Evolutionary conservation across 768 basidiomycete species (phyloP), one percentile per base, ranked within the genome.

Genomic region (Phallus indusiatus): DNA sequence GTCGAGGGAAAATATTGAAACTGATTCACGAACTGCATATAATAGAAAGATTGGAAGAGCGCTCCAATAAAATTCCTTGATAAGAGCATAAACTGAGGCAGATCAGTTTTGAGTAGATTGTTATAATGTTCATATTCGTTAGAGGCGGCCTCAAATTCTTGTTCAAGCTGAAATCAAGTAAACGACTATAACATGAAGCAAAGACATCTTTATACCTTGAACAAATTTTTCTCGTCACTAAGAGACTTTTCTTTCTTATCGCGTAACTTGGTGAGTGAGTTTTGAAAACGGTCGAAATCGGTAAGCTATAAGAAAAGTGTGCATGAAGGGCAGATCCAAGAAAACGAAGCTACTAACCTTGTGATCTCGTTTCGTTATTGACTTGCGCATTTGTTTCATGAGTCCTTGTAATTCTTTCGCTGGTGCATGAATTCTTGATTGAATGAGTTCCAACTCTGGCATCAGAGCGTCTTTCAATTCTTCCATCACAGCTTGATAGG

Each of bases 171-270:
- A 5, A 36, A 18, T 20, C 18, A 37, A 57, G 48, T 1, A 2
- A 12, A 55, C 61, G 61, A 70, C 71, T 70, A 71, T 11, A 60
- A 57, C 60, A 8, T 28, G 20, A 14, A 3, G 35, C 46, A 36
- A 36, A 33, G 8, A 16, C 50, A 1, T 21, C 18, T 71, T 28
- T 75, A 16, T 59, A 88, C 92, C 79, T 95, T 96, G 82, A 95
- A 96, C 62, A 95, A 68, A 67, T 94, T 91, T 81, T 97, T 96
- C 78, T 98, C 95, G 66, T 98, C 95, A 65, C 76, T 91, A 63
- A 98, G 74, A 18, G 89, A 85, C 74, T 97, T 99, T 69, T 99
- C 95, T 74, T 97, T 95, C 82, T 99, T 99, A 71, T 99, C 95
- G 60, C 96, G 79, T 60, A 98, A 77, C 73, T 99, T 98, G 59